Percentiles rank a stretch among this genome's conserved stretches.
phyloP scores from a whole-genome alignment of 257 asterid species.

The Solanum bulbocastanum region DNA sequence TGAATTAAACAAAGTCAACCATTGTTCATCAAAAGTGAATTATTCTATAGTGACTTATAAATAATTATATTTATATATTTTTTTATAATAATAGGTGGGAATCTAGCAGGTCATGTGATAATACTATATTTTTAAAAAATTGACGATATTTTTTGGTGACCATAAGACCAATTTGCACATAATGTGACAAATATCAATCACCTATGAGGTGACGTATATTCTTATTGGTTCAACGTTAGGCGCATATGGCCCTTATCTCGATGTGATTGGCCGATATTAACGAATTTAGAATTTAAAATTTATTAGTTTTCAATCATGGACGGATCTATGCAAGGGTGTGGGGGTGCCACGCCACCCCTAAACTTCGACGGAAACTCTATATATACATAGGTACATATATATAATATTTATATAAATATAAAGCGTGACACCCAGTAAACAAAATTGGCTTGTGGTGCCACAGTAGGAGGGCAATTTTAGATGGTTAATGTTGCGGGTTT shows the following conservation, averaged over 20 bases:
- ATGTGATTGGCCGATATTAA: neutral
- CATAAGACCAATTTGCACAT: neutral
- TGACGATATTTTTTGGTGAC: neutral
- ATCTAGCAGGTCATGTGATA: neutral
- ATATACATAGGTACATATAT: too few species aligned
- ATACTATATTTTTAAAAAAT: neutral
- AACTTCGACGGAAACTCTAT: too few species aligned
- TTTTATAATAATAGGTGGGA: neutral
- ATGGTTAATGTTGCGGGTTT: too few species aligned
- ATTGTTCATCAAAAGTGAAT: neutral
- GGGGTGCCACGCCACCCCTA: too few species aligned
- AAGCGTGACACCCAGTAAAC: too few species aligned
- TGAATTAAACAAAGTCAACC: neutral
- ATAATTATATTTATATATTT: neutral
- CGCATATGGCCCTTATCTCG: neutral
- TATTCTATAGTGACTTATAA: neutral
- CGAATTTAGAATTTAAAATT: neutral
- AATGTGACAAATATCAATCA: neutral
- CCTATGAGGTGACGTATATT: neutral
- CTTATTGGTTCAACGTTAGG: neutral
- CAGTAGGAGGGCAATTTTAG: too few species aligned
- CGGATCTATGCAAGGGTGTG: too few species aligned
- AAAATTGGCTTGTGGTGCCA: too few species aligned
- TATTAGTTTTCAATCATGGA: neutral
- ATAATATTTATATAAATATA: too few species aligned